Percentiles rank a stretch among this genome's conserved stretches.
These are phyloP conservation scores for Balamuthia mandrillaris DNA, from an alignment of 208 protist genomes.

Conservation along the genomic window DNA sequence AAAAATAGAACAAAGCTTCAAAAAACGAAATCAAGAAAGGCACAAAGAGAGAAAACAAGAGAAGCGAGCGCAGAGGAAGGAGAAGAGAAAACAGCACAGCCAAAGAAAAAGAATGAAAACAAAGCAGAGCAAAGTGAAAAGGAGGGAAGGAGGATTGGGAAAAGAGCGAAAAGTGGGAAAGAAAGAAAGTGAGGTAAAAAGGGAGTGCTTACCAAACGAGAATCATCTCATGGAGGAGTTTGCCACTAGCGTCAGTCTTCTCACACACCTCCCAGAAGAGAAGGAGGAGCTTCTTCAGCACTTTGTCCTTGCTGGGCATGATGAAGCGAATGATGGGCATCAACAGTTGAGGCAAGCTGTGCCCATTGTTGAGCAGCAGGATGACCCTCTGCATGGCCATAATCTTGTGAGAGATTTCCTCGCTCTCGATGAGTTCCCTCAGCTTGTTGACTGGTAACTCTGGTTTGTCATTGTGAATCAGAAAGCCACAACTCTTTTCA, in stretches of 20 bases:
- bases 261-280: constrained; percentile 97
- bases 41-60: neutral
- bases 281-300: constrained; percentile 94
- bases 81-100: neutral
- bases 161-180: neutral
- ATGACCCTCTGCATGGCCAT: constrained; percentile 88
- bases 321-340: constrained; percentile 95
- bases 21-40: neutral
- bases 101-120: neutral
- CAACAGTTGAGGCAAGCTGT: constrained; percentile 90
- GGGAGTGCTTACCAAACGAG: constrained; percentile 84
- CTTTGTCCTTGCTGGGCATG: constrained; percentile 79
- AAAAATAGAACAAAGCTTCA: neutral
- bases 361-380: constrained; percentile 88
- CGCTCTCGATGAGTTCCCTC: constrained; percentile 83
- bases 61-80: too few species aligned
- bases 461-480: constrained; percentile 20
- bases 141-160: neutral
- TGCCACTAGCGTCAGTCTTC: constrained; percentile 90
- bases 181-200: neutral
- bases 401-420: constrained; percentile 75
- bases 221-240: constrained; percentile 94
- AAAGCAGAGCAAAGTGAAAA: neutral
- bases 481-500: too few species aligned
- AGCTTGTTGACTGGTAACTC: constrained; percentile 52